phyloP scores from a whole-genome alignment of 108 stramenopile species.

The Skeletonema menzelii region DNA sequence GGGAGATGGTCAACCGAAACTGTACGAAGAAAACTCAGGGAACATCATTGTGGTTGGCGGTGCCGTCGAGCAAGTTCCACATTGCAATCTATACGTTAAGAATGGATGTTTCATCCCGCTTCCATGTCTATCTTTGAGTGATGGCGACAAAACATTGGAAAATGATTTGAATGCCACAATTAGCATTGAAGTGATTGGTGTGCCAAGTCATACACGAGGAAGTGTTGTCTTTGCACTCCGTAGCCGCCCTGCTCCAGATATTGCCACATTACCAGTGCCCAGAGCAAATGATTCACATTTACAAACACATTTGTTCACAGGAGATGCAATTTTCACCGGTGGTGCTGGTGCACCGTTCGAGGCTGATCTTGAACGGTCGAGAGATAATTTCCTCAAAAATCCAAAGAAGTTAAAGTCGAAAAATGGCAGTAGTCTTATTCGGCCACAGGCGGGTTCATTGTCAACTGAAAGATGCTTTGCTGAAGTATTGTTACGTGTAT shows the following conservation, averaged over 20 bases:
- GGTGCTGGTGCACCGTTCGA: constrained; percentile 85
- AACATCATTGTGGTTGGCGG: constrained; percentile 59
- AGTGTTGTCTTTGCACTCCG: constrained; percentile 73
- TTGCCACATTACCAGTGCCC: not conserved
- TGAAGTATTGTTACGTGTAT: constrained; percentile 56
- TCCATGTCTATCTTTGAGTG: constrained; percentile 32
- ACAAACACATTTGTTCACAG: constrained; percentile 71
- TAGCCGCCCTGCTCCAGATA: constrained; percentile 26
- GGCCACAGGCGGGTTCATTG: constrained; percentile 39
- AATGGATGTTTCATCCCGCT: constrained; percentile 71
- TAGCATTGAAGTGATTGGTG: constrained; percentile 68
- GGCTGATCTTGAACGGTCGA: constrained; percentile 54
- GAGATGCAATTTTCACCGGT: constrained; percentile 83
- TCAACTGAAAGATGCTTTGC: constrained; percentile 86
- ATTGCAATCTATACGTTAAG: constrained; percentile 56
- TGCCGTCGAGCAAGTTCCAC: constrained; percentile 77
- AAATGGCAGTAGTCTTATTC: constrained; percentile 49
- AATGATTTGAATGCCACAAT: constrained; percentile 76
- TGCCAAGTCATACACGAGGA: constrained; percentile 81
- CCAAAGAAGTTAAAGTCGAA: constrained; percentile 44
- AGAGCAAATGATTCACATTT: not conserved
- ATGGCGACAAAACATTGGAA: not conserved
- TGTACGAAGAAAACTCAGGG: constrained; percentile 8
- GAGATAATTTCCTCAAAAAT: constrained; percentile 37
- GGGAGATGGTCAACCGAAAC: not conserved